Evolutionary conservation across 345 rosid species (phyloP), one percentile per base, ranked within the genome.

Genomic region (Brassica carinata): DNA sequence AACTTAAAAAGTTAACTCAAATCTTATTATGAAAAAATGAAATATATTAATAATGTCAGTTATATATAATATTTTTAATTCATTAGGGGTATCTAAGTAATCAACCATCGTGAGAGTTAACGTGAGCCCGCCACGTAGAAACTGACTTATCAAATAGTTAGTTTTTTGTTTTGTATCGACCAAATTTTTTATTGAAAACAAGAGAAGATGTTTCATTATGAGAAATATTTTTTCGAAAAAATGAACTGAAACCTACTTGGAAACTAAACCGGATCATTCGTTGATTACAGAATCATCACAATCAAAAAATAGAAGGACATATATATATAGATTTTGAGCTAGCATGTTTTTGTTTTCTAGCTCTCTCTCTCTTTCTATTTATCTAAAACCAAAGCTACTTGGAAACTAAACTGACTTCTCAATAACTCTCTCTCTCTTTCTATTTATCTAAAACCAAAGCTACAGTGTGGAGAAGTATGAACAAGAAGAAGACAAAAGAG

Each of bases 391-490:
- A 68, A 80, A 69, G 71, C 76, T 74, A 74, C 58, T n/a, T n/a
- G n/a, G n/a, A n/a, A n/a, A n/a, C n/a, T n/a, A n/a, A n/a, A n/a
- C n/a, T n/a, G n/a, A n/a, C n/a, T n/a, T n/a, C n/a, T n/a, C n/a
- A n/a, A n/a, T n/a, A n/a, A n/a, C n/a, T 40, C 4, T 40, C 14
- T 40, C 48, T 40, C 14, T 58, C 77, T 79, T 9, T 55, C 73
- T 72, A 64, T 79, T 79, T 73, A 74, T 69, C 75, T 80, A 74
- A 80, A 74, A 62, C 75, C 33, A 68, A 80, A 69, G 71, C 76
- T 74, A 74, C 58, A 65, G 55, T 36, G 40, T 27, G 71, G 65
- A 73, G 14, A 55, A 72, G 30, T 17, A 64, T 17, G 69, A 57
- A 77, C 7, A 64, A 58, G 19, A 64, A 18, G 69, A 67, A 18